Conservation (phyloP, 768 basidiomycete genomes). For the Guyanaporus albipodus region DNA sequence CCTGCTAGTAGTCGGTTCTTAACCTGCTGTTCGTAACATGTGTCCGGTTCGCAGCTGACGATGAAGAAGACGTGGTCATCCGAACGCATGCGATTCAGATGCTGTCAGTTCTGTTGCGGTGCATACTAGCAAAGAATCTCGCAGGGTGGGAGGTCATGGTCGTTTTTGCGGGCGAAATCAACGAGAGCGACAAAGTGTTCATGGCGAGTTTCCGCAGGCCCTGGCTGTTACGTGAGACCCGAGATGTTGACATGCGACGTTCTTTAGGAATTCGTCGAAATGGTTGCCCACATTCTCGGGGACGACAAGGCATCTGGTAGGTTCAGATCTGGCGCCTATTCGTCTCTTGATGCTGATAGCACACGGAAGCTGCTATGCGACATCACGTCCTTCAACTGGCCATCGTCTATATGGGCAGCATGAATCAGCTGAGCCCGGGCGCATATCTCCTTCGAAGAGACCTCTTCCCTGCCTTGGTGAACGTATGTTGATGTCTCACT, state of each 20-base stretch:
- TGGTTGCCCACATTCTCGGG: constrained; percentile 44
- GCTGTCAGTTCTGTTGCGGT: constrained; percentile 43
- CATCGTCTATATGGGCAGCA: constrained; percentile 53
- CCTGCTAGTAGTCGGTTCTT: constrained; percentile 47
- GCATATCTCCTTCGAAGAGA: constrained; percentile 66
- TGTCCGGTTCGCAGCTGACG: constrained; percentile 36
- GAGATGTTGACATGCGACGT: not conserved
- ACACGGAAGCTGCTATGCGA: constrained; percentile 39
- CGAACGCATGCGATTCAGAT: constrained; percentile 47
- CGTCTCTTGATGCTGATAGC: not conserved
- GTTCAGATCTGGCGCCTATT: not conserved
- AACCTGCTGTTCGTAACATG: constrained; percentile 45
- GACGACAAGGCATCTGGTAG: constrained; percentile 40
- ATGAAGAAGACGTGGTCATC: constrained; percentile 14
- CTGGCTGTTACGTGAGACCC: not conserved
- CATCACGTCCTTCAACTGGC: constrained; percentile 56
- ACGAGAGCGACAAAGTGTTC: constrained; percentile 55
- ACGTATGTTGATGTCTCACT: constrained; percentile 33
- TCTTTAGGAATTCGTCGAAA: constrained; percentile 47
- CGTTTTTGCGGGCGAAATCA: constrained; percentile 57
- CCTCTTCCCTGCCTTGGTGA: constrained; percentile 51
- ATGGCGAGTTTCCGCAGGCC: constrained; percentile 32
- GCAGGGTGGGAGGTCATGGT: constrained; percentile 76
- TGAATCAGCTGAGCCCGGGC: constrained; percentile 63
- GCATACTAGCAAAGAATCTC: constrained; percentile 52